Evolutionary conservation across 495 filamentous ascomycete species (phyloP).

Genomic region (Chaetomium fimeti): DNA sequence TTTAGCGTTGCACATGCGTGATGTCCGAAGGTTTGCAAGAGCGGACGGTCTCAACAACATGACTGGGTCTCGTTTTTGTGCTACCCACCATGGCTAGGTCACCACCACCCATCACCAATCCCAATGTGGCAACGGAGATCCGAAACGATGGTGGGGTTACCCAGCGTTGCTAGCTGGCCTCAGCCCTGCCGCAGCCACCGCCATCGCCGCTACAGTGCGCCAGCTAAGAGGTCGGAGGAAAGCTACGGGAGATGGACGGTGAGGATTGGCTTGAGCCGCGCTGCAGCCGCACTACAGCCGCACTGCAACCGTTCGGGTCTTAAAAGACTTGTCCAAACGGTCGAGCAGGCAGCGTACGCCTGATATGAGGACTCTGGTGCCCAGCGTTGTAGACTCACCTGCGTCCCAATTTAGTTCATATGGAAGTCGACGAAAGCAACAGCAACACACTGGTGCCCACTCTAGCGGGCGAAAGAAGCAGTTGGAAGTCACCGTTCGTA

Average conservation of each 20-base stretch:
- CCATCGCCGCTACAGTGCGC: conserved; percentile 21
- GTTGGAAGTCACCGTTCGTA: background rate
- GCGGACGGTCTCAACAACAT: background rate
- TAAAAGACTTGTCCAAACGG: conserved; percentile 10
- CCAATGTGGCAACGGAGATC: conserved; percentile 20
- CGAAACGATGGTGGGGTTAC: conserved; percentile 9
- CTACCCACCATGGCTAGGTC: conserved; percentile 8
- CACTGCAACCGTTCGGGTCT: conserved; percentile 31
- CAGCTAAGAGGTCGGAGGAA: conserved; percentile 27
- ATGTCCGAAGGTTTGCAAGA: background rate
- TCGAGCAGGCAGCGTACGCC: conserved; percentile 15
- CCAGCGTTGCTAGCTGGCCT: conserved; percentile 1
- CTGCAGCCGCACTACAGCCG: conserved; percentile 35
- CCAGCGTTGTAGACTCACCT: conserved; percentile 14
- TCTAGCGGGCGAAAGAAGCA: background rate
- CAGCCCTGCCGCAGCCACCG: conserved; percentile 24
- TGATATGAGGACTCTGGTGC: conserved; percentile 26
- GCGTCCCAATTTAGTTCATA: conserved; percentile 12
- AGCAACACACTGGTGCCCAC: background rate
- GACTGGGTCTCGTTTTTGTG: conserved; percentile 13
- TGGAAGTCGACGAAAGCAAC: background rate
- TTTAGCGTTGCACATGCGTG: background rate
- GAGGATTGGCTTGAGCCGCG: conserved; percentile 33
- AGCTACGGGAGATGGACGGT: background rate
- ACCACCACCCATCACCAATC: conserved; percentile 27